phyloP scores from a whole-genome alignment of 306 rosid genomes.

The Prunus padus region DNA sequence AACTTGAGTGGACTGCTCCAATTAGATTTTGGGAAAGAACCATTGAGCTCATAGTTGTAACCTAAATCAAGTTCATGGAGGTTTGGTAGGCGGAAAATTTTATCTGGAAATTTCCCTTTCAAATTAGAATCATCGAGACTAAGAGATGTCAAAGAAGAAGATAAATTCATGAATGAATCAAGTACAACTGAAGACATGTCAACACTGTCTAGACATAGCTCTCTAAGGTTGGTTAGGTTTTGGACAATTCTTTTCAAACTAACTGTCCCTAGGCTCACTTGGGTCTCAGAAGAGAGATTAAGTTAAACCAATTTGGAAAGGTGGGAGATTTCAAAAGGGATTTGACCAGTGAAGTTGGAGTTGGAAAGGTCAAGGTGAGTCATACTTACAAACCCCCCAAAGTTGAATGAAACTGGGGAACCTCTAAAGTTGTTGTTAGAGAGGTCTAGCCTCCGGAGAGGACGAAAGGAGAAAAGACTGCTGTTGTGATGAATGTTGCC shows the following conservation, averaged over 20 bases:
- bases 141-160: background rate
- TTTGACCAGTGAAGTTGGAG: background rate
- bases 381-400: background rate
- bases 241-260: background rate
- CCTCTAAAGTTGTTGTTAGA: slow-evolving; percentile 13
- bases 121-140: fast-evolving
- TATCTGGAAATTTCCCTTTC: background rate
- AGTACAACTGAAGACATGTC: background rate
- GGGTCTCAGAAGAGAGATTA: background rate
- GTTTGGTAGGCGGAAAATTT: background rate
- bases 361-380: background rate
- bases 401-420: background rate
- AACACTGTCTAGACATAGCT: background rate
- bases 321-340: slow-evolving; percentile 12
- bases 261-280: background rate
- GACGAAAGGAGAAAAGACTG: slow-evolving; percentile 18
- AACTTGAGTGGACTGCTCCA: slow-evolving; percentile 2
- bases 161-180: background rate
- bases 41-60: background rate
- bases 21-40: background rate
- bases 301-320: slow-evolving; percentile 1
- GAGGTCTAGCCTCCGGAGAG: slow-evolving; percentile 5
- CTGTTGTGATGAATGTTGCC: slow-evolving; percentile 12
- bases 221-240: background rate
- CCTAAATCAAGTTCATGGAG: background rate